Percentiles rank a stretch among this genome's conserved stretches.
phyloP scores from a whole-genome alignment of 2,329 filamentous ascomycete genomes.

The Lecanicillium sp. region DNA sequence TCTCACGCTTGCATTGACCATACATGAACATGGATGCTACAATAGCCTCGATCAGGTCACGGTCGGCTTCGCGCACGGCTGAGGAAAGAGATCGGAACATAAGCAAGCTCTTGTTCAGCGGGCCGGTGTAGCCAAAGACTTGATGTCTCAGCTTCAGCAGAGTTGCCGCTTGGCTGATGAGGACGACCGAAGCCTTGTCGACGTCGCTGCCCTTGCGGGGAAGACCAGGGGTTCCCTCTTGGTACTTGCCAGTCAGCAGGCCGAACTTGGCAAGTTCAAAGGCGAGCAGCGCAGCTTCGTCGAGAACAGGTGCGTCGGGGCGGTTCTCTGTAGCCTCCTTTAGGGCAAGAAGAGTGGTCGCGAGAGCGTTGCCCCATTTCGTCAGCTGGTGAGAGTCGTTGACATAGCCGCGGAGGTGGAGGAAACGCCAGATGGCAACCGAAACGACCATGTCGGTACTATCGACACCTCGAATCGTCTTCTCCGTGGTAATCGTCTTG shows the following conservation, averaged over 20 bases:
- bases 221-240: constrained; percentile 48
- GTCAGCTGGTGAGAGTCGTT: constrained; percentile 75
- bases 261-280: constrained; percentile 79
- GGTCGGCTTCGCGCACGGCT: constrained; percentile 69
- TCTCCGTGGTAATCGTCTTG: constrained; percentile 58
- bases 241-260: constrained; percentile 65
- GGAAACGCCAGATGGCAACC: constrained; percentile 79
- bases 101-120: constrained; percentile 82
- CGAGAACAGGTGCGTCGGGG: constrained; percentile 45
- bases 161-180: constrained; percentile 82
- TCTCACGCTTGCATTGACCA: constrained; percentile 67
- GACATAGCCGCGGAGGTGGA: constrained; percentile 83
- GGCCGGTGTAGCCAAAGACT: constrained; percentile 86
- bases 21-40: constrained; percentile 74
- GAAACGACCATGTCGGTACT: constrained; percentile 59
- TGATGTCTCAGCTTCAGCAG: constrained; percentile 77
- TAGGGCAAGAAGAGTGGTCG: constrained; percentile 59
- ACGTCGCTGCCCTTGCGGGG: constrained; percentile 56
- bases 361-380: constrained; percentile 74
- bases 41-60: constrained; percentile 80
- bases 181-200: constrained; percentile 70
- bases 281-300: constrained; percentile 75
- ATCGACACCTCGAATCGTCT: constrained; percentile 55
- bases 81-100: constrained; percentile 79
- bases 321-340: constrained; percentile 45